phyloP scores from a whole-genome alignment of 106 monocot genomes.

The Allium fistulosum region DNA sequence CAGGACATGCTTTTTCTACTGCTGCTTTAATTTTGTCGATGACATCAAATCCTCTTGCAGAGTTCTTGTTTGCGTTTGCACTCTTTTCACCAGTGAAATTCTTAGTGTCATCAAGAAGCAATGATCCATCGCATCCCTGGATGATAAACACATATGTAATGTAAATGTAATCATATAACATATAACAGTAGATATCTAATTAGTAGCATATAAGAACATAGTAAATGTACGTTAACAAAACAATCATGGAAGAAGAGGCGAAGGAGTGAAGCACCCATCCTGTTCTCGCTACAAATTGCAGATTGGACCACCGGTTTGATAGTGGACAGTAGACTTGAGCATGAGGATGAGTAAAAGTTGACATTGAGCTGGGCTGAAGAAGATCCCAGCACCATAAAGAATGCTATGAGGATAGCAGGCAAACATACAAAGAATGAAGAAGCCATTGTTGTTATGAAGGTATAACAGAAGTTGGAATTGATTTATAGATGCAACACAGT shows the following conservation, averaged over 20 bases:
- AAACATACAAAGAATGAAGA: slow-evolving; percentile 6
- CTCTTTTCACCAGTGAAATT: slow-evolving; percentile 77
- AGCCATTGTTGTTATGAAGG: slow-evolving; percentile 14
- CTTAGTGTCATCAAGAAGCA: slow-evolving; percentile 60
- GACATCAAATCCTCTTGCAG: slow-evolving; percentile 60
- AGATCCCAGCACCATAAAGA: slow-evolving; percentile 8
- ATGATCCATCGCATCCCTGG: slow-evolving; percentile 72
- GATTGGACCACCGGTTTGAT: slow-evolving; percentile 37
- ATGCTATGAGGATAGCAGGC: background rate
- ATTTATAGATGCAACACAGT: background rate
- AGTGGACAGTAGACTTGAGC: slow-evolving; percentile 29
- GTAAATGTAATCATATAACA: background rate
- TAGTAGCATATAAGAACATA: too few relatives aligned
- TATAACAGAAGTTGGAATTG: background rate
- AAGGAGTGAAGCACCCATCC: slow-evolving; percentile 48
- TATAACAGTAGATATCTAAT: too few relatives aligned
- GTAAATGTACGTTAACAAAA: slow-evolving; percentile 35
- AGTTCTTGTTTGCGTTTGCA: slow-evolving; percentile 42
- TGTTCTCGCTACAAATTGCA: slow-evolving; percentile 34
- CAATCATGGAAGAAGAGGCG: slow-evolving; percentile 65
- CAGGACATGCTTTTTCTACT: slow-evolving; percentile 53
- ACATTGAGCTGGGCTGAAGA: slow-evolving; percentile 37
- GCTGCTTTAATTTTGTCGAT: slow-evolving; percentile 57
- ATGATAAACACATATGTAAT: background rate
- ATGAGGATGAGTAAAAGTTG: slow-evolving; percentile 35